A percentile compares a stretch with the other conserved stretches of the same genome.
phyloP scores from a whole-genome alignment of 495 filamentous ascomycete species.

The Daldinia vernicosa region DNA sequence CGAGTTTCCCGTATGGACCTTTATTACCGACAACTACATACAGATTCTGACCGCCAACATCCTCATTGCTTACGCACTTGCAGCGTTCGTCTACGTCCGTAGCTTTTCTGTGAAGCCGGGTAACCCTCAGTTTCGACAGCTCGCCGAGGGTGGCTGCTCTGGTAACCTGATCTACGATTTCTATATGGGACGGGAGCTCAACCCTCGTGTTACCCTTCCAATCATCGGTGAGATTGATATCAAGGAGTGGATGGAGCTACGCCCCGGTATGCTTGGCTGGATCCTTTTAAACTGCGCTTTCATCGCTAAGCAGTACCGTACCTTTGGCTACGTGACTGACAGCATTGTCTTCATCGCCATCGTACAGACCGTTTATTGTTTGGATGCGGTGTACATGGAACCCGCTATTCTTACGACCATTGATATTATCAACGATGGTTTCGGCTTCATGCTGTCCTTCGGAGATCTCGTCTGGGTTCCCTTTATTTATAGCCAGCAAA shows the following conservation, averaged over 20 bases:
- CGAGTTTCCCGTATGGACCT: conserved; percentile 88
- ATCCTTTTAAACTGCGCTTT: conserved; percentile 86
- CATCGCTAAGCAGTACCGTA: conserved; percentile 86
- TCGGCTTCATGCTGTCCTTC: conserved; percentile 96
- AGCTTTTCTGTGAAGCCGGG: conserved; percentile 83
- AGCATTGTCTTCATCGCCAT: conserved; percentile 82
- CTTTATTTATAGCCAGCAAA: conserved; percentile 86
- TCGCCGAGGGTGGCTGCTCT: conserved; percentile 81
- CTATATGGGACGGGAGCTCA: conserved; percentile 97
- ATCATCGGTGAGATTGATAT: conserved; percentile 86
- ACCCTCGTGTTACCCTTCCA: conserved; percentile 84
- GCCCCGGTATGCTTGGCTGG: conserved; percentile 92
- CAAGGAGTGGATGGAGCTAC: conserved; percentile 88
- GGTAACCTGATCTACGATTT: conserved; percentile 95
- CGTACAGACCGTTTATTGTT: conserved; percentile 83
- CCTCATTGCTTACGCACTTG: conserved; percentile 71
- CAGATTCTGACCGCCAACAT: conserved; percentile 86
- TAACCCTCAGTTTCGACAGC: conserved; percentile 62
- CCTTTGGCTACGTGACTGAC: conserved; percentile 83
- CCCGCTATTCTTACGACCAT: conserved; percentile 93
- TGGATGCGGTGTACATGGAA: conserved; percentile 91
- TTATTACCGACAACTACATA: conserved; percentile 88
- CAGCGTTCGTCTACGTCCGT: conserved; percentile 78
- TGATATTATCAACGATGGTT: conserved; percentile 94
- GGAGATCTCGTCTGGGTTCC: conserved; percentile 95